Base-by-base conservation (phyloP, 495 filamentous ascomycete species). In the Neohortaea acidophila region DNA sequence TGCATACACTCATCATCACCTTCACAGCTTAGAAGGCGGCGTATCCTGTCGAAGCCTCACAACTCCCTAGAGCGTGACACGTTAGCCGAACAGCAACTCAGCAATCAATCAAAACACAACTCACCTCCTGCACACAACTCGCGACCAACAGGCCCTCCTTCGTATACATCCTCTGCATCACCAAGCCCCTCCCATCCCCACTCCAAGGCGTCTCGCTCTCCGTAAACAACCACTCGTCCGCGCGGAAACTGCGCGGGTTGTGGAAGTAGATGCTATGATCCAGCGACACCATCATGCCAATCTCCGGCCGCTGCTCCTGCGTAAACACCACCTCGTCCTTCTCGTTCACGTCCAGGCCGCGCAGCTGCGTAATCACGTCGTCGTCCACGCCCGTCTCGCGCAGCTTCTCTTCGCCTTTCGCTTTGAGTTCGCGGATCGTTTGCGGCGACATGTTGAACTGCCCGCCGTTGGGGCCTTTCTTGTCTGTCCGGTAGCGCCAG, bases 201-300 rank as follows among this genome's bases (percentile, higher is more conserved):
- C 77, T 72, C 89, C 89, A 97, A n/a, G 87, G 83, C 41, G 74
- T 86, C 59, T 84, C 73, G 73, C 85, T 86, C 67, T 94, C 87
- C 13, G 69, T 72, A 45, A 92, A 71, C 70, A 94, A 74, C 89
- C 89, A 97, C 56, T 94, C 82, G 56, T 96, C 89, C 9, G 83
- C 82, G 26, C 69, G 68, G 54, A 93, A 83, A 21, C 68, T 70
- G 47, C 66, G 61, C 26, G 84, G 82, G 48, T 79, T 75, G 51
- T 97, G 91, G 60, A 97, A 97, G 58, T 91, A 94, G 30, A 97
- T 94, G 2, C 75, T 79, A 60, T 89, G 84, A 57, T 97, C 89
- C 15, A 97, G 61, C 38, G 77, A 84, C 39, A 96, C 84, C 81
- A 94, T 87, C 86, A 97, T 96, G 8, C 89, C 83, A 12, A 97